Conservation (phyloP, 441 rosid species). For the Pelargonium cotyledonis region DNA sequence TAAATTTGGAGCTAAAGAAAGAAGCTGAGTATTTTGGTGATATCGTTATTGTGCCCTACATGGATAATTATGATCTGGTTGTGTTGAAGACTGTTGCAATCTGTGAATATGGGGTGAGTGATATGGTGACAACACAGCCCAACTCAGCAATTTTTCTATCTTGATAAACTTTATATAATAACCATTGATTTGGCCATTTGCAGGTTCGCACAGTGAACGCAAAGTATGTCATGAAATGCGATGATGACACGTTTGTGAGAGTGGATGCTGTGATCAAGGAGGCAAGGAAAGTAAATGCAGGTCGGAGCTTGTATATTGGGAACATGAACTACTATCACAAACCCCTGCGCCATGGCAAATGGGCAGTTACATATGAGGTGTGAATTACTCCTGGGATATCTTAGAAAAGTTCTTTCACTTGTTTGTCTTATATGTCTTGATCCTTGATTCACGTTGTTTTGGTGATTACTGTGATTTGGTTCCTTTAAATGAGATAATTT, state of each 20-base stretch:
- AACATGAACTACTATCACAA: conserved; percentile 53
- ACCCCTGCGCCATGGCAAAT: conserved; percentile 53
- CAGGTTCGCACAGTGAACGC: conserved; percentile 41
- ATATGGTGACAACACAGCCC: not conserved
- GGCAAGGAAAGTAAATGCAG: conserved; percentile 36
- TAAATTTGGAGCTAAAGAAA: conserved; percentile 54
- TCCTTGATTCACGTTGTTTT: not conserved
- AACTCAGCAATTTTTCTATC: not conserved
- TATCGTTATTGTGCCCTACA: conserved; percentile 58
- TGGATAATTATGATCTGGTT: conserved; percentile 70
- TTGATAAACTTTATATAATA: not conserved
- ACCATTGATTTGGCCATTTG: conserved; percentile 6
- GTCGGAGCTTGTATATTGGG: conserved; percentile 47
- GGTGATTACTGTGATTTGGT: not conserved
- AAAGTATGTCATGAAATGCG: conserved; percentile 23
- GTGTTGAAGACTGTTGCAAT: conserved; percentile 69
- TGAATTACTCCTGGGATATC: not conserved
- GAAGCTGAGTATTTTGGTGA: conserved; percentile 64
- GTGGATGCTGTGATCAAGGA: conserved; percentile 30
- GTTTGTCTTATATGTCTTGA: not conserved
- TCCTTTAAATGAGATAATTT: too few species aligned
- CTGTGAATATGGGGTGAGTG: conserved; percentile 69
- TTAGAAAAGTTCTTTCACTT: not conserved
- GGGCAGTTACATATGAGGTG: conserved; percentile 66
- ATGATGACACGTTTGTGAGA: conserved; percentile 23